Conservation (phyloP, 192 early-diverging fungal genomes). For the Allomyces javanicus region DNA sequence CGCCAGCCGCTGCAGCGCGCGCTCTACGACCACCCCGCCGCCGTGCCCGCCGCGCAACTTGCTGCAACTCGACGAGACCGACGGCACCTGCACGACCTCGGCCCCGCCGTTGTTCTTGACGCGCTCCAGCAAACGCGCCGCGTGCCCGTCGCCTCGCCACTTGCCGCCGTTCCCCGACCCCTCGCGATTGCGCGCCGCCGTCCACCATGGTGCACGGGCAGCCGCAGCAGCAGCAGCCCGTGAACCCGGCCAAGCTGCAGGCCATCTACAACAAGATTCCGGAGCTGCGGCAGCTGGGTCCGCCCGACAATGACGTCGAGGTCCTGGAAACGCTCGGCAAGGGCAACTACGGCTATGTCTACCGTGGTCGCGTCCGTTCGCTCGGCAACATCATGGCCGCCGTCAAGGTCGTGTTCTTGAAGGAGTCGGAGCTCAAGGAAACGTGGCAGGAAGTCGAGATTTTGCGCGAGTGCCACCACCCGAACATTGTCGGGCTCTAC, state of each 20-base stretch:
- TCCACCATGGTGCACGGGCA: no score
- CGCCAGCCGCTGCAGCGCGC: no score
- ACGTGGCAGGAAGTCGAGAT: slow-evolving; percentile 50
- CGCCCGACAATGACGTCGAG: slow-evolving; percentile 18
- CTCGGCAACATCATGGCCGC: slow-evolving; percentile 26
- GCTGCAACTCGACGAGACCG: no score
- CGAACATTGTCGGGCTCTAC: slow-evolving; percentile 36
- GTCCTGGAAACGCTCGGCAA: slow-evolving; percentile 44
- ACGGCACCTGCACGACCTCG: no score
- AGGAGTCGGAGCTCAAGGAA: slow-evolving; percentile 43
- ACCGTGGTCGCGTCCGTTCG: slow-evolving; percentile 18
- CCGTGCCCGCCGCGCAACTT: no score
- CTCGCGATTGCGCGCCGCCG: no score
- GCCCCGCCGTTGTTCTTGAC: no score
- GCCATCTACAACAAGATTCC: neutral
- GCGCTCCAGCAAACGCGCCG: no score
- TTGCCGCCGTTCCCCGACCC: no score
- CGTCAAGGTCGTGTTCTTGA: slow-evolving; percentile 41
- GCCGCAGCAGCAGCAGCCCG: neutral
- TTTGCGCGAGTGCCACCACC: slow-evolving; percentile 28
- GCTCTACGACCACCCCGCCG: no score
- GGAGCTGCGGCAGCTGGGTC: neutral
- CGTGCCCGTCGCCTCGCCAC: no score
- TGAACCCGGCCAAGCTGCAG: neutral
- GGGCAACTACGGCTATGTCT: slow-evolving; percentile 49